Evolutionary conservation across 768 basidiomycete species (phyloP).

Genomic region (Kwoniella shandongensis): DNA sequence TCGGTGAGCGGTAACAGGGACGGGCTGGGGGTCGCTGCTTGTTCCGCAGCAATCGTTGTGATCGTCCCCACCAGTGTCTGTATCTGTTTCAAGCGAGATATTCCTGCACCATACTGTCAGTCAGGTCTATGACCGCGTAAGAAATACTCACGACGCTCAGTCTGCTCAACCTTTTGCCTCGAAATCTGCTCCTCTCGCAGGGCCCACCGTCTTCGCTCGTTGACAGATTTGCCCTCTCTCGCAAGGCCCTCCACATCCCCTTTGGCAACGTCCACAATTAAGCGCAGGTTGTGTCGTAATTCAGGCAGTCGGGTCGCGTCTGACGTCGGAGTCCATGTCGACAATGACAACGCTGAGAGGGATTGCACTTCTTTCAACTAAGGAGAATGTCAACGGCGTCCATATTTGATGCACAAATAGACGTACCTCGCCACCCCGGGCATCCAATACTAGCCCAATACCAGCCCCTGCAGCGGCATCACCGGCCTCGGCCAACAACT

Average conservation of each 20-base stretch:
- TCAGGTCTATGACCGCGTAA: neutral
- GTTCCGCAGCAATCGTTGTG: constrained; percentile 62
- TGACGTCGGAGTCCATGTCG: constrained; percentile 75
- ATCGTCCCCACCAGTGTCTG: constrained; percentile 74
- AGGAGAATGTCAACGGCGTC: neutral
- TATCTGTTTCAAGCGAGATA: constrained; percentile 72
- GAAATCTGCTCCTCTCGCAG: constrained; percentile 69
- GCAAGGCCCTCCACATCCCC: constrained; percentile 84
- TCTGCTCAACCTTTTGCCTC: constrained; percentile 67
- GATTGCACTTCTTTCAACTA: constrained; percentile 86
- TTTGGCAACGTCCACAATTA: constrained; percentile 80
- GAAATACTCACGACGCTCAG: constrained; percentile 64
- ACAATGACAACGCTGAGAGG: constrained; percentile 72
- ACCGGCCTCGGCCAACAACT: constrained; percentile 85
- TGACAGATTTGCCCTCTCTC: constrained; percentile 78
- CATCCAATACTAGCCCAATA: constrained; percentile 88
- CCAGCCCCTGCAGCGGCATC: constrained; percentile 57
- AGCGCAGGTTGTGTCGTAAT: constrained; percentile 89
- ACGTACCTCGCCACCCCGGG: constrained; percentile 85
- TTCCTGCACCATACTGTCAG: constrained; percentile 59
- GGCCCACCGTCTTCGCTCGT: constrained; percentile 74
- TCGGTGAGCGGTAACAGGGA: constrained; percentile 73
- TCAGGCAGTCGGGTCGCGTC: constrained; percentile 91
- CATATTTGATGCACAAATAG: neutral
- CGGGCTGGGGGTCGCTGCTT: constrained; percentile 66